These are phyloP conservation scores for Leishmania major DNA, from an alignment of 208 protist genomes.

Conservation along the genomic window DNA sequence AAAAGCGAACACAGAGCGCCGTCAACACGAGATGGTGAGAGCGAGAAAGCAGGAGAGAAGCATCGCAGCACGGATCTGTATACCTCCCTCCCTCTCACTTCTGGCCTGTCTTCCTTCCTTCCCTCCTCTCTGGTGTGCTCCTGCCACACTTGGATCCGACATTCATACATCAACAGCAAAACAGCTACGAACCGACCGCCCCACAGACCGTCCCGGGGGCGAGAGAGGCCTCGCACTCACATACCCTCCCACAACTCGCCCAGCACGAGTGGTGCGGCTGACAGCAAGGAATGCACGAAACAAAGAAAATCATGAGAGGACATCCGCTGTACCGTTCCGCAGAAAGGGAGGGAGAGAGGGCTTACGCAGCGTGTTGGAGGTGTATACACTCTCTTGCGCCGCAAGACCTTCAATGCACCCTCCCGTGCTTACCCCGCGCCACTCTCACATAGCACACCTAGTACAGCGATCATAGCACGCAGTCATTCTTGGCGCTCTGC, in stretches of 20 bases:
- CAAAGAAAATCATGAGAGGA: neutral
- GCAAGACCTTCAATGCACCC: neutral
- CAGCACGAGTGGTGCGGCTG: neutral
- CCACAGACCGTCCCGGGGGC: neutral
- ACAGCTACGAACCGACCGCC: neutral
- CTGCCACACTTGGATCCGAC: neutral
- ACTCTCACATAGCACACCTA: neutral
- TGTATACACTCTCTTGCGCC: neutral
- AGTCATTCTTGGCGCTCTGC: constrained; percentile 31
- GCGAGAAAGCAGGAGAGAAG: neutral
- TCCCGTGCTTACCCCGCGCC: neutral
- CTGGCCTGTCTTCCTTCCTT: neutral
- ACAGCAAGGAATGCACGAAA: neutral
- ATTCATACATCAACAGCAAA: constrained; percentile 9
- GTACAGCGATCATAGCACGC: constrained; percentile 23
- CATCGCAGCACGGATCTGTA: neutral
- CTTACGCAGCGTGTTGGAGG: neutral
- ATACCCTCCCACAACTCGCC: neutral
- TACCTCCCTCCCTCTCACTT: neutral
- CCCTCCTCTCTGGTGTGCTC: neutral
- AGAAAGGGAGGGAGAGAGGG: neutral
- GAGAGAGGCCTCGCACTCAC: neutral
- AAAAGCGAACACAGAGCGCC: too few relatives aligned
- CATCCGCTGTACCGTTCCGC: neutral
- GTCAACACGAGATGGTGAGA: neutral